Evolutionary conservation across 352 stramenopile genomes (phyloP).

Genomic region (Globisporangium heterothallicum): DNA sequence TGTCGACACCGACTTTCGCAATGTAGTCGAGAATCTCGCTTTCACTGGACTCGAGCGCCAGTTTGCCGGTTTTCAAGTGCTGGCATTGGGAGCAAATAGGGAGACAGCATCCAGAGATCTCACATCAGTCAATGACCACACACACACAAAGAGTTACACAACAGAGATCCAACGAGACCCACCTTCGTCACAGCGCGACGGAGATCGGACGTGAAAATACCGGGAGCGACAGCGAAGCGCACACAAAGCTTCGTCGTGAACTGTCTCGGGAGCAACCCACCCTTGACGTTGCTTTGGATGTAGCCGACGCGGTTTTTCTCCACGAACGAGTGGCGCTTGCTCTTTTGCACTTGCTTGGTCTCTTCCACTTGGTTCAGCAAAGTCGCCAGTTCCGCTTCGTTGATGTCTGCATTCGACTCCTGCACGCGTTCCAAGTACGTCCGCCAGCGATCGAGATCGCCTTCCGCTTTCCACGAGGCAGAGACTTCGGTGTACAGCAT

Average conservation of each 20-base stretch:
- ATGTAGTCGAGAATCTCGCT: slow-evolving; percentile 61
- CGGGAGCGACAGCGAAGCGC: slow-evolving; percentile 56
- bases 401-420: slow-evolving; percentile 37
- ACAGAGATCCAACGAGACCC: slow-evolving; percentile 12
- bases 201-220: slow-evolving; percentile 71
- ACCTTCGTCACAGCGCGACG: slow-evolving; percentile 56
- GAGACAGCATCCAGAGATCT: too few relatives aligned
- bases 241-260: slow-evolving; percentile 81
- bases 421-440: slow-evolving; percentile 55
- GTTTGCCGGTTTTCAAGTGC: slow-evolving; percentile 55
- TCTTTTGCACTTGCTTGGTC: slow-evolving; percentile 28
- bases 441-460: slow-evolving; percentile 47
- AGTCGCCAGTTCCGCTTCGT: slow-evolving; percentile 31
- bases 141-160: slow-evolving; percentile 3
- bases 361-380: slow-evolving; percentile 33
- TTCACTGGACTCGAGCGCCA: slow-evolving; percentile 48
- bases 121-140: slow-evolving; percentile 7
- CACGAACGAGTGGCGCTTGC: slow-evolving; percentile 40
- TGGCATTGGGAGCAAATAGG: too few relatives aligned
- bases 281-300: slow-evolving; percentile 30
- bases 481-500: slow-evolving; percentile 72
- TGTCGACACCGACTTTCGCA: slow-evolving; percentile 37
- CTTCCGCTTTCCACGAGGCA: slow-evolving; percentile 42
- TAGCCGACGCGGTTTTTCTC: slow-evolving; percentile 45
- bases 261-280: slow-evolving; percentile 56